A percentile compares a stretch with the other conserved stretches of the same genome.
These are phyloP conservation scores for Eucalyptus camaldulensis DNA, from an alignment of 345 rosid species.

Conservation along the genomic window DNA sequence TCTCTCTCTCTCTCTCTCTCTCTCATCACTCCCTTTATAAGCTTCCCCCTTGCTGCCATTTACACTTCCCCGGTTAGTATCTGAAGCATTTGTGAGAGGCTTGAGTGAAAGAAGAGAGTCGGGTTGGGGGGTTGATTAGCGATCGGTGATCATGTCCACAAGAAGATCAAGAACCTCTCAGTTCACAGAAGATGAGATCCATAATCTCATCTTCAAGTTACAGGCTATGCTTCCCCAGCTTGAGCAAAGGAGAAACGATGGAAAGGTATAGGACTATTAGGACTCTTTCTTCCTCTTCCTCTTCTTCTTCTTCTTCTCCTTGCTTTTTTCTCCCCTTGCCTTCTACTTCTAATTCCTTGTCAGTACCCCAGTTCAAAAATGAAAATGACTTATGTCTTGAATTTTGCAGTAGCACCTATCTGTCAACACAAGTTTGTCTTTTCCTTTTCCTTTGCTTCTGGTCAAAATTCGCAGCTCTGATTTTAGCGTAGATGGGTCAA, in stretches of 20 bases:
- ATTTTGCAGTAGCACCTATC: neutral
- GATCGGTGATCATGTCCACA: constrained; percentile 1
- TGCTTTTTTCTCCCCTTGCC: neutral
- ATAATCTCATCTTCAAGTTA: constrained; percentile 4
- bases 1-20: neutral
- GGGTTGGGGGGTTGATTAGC: neutral
- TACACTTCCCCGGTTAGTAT: neutral
- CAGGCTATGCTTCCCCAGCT: constrained; percentile 10
- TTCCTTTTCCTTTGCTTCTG: neutral
- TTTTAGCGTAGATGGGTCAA: neutral
- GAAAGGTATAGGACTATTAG: neutral
- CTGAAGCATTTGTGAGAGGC: neutral
- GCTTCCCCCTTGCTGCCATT: neutral
- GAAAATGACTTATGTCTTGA: neutral
- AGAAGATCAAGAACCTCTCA: constrained; percentile 4
- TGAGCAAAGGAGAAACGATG: neutral
- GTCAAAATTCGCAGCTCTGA: neutral
- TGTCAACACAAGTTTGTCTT: neutral
- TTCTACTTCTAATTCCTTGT: neutral
- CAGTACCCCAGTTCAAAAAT: neutral
- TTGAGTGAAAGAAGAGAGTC: neutral
- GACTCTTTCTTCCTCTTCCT: neutral
- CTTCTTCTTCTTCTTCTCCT: neutral
- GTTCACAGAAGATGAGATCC: neutral
- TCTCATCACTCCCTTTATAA: constrained; percentile 1